Evolutionary conservation across 192 early-diverging fungal genomes (phyloP), one percentile per base, ranked within the genome.

Genomic region (Fimicolochytrium jonesii): DNA sequence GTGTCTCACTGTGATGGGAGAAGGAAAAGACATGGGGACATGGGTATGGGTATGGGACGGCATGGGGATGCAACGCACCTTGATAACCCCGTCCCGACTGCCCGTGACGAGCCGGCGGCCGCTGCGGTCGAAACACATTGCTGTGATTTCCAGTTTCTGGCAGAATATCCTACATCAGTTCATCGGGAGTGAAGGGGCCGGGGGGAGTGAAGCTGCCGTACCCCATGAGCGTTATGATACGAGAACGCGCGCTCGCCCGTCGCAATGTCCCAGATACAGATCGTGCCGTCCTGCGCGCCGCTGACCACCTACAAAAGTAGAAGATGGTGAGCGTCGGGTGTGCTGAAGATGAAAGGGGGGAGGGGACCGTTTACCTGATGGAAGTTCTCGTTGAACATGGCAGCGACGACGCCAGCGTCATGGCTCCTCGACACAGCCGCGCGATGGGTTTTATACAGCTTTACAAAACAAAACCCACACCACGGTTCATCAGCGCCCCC

Each of bases 351-450:
- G 55, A 13, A 7, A 18, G 17, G 41, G 25, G 37, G 11, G 22
- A n/a, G n/a, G n/a, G n/a, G n/a, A n/a, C n/a, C n/a, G n/a, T 0
- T 9, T 44, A 78, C 76, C 66, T 86, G 83, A 50, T 84, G 73
- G 57, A 86, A 86, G 51, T 83, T 82, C 28, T 72, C 65, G 58
- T 86, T 86, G 52, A 80, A 86, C 66, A 86, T 65, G 1, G 80
- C 83, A 2, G 79, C 60, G 6, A 85, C 78, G 20, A 85, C 61
- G 10, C 64, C 65, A 9, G 72, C 60, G 47, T 83, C 73, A 51
- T 85, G 78, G 30, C 76, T 81, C 34, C 73, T 43, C 0, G 74
- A 66, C 10, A 71, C 57, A 5, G 74, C 44, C 23, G 76, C 70
- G 54, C 63, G 64, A 22, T 58, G 50, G 22, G 73, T 78, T 60